These are phyloP conservation scores for Periglandula ipomoeae DNA, from an alignment of 2,329 filamentous ascomycete species.

Conservation along the genomic window DNA sequence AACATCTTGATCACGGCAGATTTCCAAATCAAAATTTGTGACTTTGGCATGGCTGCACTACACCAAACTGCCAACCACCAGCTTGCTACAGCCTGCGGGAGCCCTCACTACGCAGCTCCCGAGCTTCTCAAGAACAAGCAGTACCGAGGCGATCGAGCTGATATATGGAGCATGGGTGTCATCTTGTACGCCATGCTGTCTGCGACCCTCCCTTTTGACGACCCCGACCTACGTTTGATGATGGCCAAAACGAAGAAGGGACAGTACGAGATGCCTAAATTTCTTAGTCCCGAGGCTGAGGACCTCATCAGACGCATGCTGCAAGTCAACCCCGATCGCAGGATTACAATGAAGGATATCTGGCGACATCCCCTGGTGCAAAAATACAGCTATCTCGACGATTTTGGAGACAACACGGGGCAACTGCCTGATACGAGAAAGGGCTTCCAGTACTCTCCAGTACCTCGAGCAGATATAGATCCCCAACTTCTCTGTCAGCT, in stretches of 20 bases:
- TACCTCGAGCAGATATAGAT: conserved; percentile 62
- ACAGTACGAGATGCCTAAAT: conserved; percentile 50
- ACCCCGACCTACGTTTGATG: conserved; percentile 52
- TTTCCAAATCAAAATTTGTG: conserved; percentile 81
- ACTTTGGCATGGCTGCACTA: conserved; percentile 95
- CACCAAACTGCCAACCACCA: conserved; percentile 70
- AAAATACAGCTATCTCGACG: conserved; percentile 71
- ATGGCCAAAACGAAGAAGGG: conserved; percentile 52
- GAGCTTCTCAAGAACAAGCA: conserved; percentile 71
- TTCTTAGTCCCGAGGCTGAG: conserved; percentile 58
- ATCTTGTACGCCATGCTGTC: conserved; percentile 84
- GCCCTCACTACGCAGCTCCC: conserved; percentile 91
- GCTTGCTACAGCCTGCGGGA: conserved; percentile 85
- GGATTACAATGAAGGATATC: conserved; percentile 72
- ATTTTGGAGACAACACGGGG: conserved; percentile 46
- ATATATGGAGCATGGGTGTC: conserved; percentile 91
- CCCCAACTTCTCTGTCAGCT: conserved; percentile 75
- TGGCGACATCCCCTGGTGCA: conserved; percentile 81
- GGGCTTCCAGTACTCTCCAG: conserved; percentile 49
- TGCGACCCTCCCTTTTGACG: conserved; percentile 75
- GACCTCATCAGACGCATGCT: conserved; percentile 76
- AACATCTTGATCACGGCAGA: conserved; percentile 80
- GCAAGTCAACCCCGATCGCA: conserved; percentile 64
- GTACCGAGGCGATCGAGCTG: conserved; percentile 78
- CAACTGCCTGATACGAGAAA: conserved; percentile 50